These are phyloP conservation scores for Wilhelminamyces savonicus DNA, from an alignment of 805 yeast genomes.

Conservation along the genomic window DNA sequence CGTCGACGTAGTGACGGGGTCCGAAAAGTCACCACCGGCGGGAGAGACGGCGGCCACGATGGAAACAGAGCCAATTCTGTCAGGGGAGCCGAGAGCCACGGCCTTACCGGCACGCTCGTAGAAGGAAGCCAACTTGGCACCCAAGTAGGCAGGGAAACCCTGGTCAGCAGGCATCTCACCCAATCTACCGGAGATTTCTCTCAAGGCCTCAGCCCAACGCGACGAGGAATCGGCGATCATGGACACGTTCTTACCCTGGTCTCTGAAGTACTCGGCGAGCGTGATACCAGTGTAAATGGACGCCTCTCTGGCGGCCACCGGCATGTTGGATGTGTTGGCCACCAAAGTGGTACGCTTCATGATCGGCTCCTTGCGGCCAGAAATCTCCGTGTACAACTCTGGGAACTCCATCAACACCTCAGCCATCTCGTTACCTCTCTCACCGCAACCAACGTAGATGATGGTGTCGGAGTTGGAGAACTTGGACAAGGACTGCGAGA, in stretches of 20 bases:
- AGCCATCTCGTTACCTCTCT: slow-evolving; percentile 98
- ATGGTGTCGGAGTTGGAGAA: slow-evolving; percentile 96
- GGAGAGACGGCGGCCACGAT: slow-evolving; percentile 99
- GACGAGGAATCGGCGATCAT: slow-evolving; percentile 99
- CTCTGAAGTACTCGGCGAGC: slow-evolving; percentile 98
- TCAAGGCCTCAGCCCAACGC: slow-evolving; percentile 99
- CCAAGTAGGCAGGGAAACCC: slow-evolving; percentile 99
- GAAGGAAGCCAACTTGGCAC: slow-evolving; percentile 97
- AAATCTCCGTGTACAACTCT: slow-evolving; percentile 83
- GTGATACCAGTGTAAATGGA: slow-evolving; percentile 99
- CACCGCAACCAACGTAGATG: slow-evolving; percentile 93
- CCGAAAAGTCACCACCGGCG: slow-evolving; percentile 99
- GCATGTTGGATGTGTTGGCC: slow-evolving; percentile 99
- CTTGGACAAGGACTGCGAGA: slow-evolving; percentile 94
- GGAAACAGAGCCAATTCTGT: slow-evolving; percentile 96
- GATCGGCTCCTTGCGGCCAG: slow-evolving; percentile 94
- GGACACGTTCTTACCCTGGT: slow-evolving; percentile 97
- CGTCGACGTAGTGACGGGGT: slow-evolving; percentile 97
- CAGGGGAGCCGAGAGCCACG: slow-evolving; percentile 91
- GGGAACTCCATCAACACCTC: slow-evolving; percentile 99
- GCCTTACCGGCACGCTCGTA: slow-evolving; percentile 99
- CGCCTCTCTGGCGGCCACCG: slow-evolving; percentile 99
- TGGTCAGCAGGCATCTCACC: slow-evolving; percentile 99
- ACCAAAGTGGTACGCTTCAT: slow-evolving; percentile 99
- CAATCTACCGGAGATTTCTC: slow-evolving; percentile 99